Evolutionary conservation across 352 stramenopile genomes (phyloP).

Genomic region (Phytopythium litorale): DNA sequence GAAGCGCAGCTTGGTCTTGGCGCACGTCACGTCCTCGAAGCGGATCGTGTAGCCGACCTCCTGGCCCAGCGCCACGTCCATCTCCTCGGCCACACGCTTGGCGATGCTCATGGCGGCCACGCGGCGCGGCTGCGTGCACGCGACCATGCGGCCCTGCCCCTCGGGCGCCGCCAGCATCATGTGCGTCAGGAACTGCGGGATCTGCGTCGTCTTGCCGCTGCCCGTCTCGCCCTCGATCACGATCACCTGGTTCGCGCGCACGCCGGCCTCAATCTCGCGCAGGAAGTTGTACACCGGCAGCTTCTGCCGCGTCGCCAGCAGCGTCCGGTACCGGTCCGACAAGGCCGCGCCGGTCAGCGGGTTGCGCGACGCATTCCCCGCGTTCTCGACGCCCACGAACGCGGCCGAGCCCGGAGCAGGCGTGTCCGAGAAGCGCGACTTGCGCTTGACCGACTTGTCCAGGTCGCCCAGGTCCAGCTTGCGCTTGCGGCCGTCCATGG

Average conservation of each 20-base stretch:
- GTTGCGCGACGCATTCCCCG: conserved; percentile 51
- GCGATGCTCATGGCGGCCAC: conserved; percentile 98
- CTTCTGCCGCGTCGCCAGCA: conserved; percentile 93
- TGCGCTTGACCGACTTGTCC: conserved; percentile 43
- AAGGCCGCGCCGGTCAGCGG: conserved; percentile 89
- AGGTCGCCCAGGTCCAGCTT: conserved; percentile 57
- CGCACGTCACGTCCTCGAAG: conserved; percentile 96
- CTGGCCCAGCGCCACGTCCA: conserved; percentile 96
- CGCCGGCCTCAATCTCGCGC: conserved; percentile 94
- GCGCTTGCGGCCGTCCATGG: conserved; percentile 66
- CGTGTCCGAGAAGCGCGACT: conserved; percentile 76
- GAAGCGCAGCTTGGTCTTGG: conserved; percentile 80
- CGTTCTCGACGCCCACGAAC: not conserved
- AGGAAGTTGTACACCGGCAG: conserved; percentile 97
- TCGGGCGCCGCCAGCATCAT: conserved; percentile 56
- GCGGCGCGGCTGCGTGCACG: conserved; percentile 97
- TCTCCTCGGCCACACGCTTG: conserved; percentile 97
- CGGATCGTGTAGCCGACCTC: conserved; percentile 99
- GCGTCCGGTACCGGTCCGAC: conserved; percentile 89
- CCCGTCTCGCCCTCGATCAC: conserved; percentile 95
- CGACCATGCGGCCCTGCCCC: conserved; percentile 80
- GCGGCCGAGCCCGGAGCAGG: conserved; percentile 3
- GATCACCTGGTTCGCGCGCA: conserved; percentile 94
- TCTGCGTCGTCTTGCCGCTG: conserved; percentile 90
- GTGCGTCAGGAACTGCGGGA: conserved; percentile 86